Evolutionary conservation across 2,329 filamentous ascomycete species (phyloP).

Genomic region (Penicillium sp.): DNA sequence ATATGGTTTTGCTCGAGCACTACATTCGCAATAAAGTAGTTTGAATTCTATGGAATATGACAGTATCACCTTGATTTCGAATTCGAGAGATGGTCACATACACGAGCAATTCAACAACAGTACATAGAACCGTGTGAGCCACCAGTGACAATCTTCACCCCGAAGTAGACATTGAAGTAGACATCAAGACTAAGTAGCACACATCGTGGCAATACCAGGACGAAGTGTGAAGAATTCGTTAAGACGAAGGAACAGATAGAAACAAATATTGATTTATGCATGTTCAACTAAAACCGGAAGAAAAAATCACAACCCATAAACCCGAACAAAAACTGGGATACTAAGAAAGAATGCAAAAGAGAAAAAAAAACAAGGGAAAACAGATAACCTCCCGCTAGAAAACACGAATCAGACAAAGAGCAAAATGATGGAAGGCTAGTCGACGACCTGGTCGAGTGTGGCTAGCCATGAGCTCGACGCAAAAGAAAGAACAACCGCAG

Average conservation of each 20-base stretch:
- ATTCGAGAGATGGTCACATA: too few relatives aligned
- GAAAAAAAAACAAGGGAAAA: neutral
- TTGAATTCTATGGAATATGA: too few relatives aligned
- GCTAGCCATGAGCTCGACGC: neutral
- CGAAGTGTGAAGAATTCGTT: too few relatives aligned
- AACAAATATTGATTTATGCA: neutral
- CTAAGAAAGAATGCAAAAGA: slow-evolving; percentile 1
- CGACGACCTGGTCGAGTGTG: neutral
- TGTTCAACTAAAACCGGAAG: neutral
- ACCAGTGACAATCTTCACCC: too few relatives aligned
- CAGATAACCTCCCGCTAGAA: slow-evolving; percentile 25
- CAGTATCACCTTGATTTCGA: too few relatives aligned
- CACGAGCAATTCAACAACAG: too few relatives aligned
- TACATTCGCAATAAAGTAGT: too few relatives aligned
- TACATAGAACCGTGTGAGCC: too few relatives aligned
- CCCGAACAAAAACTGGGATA: neutral
- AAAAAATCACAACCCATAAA: neutral
- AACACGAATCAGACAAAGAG: slow-evolving; percentile 5
- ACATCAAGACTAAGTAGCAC: neutral
- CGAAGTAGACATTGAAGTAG: neutral
- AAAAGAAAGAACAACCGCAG: neutral
- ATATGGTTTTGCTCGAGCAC: too few relatives aligned
- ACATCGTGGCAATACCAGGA: neutral
- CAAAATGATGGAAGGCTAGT: neutral
- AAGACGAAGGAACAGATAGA: neutral